Conservation (phyloP, 306 rosid genomes). For the Vachellia collinsii region DNA sequence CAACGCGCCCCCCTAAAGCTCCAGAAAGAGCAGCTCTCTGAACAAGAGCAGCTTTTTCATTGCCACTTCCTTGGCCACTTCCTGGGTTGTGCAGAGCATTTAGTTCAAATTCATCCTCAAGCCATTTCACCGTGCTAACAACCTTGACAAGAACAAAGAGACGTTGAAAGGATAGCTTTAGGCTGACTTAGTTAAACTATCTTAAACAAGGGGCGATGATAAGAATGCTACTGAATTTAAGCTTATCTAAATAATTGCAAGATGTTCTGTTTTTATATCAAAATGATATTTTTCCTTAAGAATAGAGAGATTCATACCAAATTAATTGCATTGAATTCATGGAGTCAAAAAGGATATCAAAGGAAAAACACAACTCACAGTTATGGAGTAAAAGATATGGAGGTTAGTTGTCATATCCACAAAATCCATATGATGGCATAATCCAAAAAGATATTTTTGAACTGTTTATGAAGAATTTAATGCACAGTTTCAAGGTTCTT, state of each 20-base stretch:
- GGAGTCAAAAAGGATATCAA: constrained; percentile 4
- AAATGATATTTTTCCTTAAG: constrained; percentile 6
- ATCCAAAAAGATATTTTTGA: neutral
- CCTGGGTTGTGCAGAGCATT: constrained; percentile 98
- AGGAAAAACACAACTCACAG: neutral
- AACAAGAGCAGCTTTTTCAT: constrained; percentile 91
- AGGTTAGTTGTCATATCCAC: neutral
- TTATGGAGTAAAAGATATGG: neutral
- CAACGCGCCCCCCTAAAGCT: constrained; percentile 96
- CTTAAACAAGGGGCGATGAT: constrained; percentile 4
- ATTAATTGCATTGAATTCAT: constrained; percentile 18
- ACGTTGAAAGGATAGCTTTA: constrained; percentile 29
- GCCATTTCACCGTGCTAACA: constrained; percentile 99
- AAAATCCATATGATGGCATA: neutral
- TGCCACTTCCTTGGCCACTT: constrained; percentile 90
- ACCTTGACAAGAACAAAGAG: constrained; percentile 58
- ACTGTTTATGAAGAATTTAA: constrained; percentile 6
- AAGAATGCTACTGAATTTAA: constrained; percentile 16
- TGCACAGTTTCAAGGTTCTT: neutral
- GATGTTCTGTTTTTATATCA: constrained; percentile 1
- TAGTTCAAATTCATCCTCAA: constrained; percentile 96
- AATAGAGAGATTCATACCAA: neutral
- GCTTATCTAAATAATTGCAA: neutral
- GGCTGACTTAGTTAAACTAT: constrained; percentile 19
- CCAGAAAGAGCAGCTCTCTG: constrained; percentile 95